A percentile compares a stretch with the other conserved stretches of the same genome.
Conservation (phyloP, 2,329 filamentous ascomycete species). For the Xylariaceae sp. region DNA sequence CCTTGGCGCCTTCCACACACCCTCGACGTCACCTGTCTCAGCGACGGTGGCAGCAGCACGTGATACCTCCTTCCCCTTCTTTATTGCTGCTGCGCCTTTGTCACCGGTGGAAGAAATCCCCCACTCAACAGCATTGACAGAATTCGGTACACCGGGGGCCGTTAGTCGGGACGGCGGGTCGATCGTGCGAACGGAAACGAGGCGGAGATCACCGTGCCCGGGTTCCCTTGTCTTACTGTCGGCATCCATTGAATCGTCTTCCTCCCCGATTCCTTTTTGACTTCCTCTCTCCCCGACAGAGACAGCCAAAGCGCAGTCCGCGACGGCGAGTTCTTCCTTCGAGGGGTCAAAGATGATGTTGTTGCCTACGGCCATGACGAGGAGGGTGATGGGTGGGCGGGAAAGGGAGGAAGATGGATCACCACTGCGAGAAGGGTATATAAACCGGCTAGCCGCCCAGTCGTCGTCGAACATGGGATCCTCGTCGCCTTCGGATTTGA, state of each 20-base stretch:
- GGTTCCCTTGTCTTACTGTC: slow-evolving; percentile 14
- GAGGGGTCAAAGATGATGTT: slow-evolving; percentile 94
- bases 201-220: slow-evolving; percentile 43
- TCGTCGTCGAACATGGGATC: slow-evolving; percentile 98
- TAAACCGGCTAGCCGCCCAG: slow-evolving; percentile 76
- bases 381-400: slow-evolving; percentile 80
- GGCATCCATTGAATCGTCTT: slow-evolving; percentile 23
- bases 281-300: slow-evolving; percentile 71
- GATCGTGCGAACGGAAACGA: slow-evolving; percentile 68
- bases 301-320: slow-evolving; percentile 82
- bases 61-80: too few species aligned
- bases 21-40: slow-evolving; percentile 57
- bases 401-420: slow-evolving; percentile 10
- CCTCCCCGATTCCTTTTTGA: slow-evolving; percentile 26
- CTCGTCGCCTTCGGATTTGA: slow-evolving; percentile 88
- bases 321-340: slow-evolving; percentile 87
- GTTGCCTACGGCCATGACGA: slow-evolving; percentile 79
- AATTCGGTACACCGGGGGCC: slow-evolving; percentile 64
- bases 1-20: slow-evolving; percentile 81
- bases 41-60: slow-evolving; percentile 38
- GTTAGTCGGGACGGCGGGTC: slow-evolving; percentile 72
- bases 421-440: slow-evolving; percentile 59
- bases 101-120: too few species aligned
- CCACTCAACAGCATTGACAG: slow-evolving; percentile 54
- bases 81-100: slow-evolving; percentile 34